These are phyloP conservation scores for Phlebiopsis flavidoalba DNA, from an alignment of 768 basidiomycete species.

Conservation along the genomic window DNA sequence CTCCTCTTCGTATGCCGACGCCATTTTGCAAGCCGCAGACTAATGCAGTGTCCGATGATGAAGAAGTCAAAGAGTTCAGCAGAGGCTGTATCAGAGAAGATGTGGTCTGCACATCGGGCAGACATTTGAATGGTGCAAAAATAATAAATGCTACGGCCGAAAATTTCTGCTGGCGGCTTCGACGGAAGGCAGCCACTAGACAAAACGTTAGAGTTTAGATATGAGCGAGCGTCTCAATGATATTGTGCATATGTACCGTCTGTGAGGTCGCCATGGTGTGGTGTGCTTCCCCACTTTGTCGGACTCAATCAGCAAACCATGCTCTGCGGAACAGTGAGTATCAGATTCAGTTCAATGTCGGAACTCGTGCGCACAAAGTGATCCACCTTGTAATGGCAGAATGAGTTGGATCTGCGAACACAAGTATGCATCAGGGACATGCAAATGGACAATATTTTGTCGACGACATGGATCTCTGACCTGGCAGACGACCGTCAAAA, in stretches of 20 bases:
- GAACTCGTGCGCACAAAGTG: neutral
- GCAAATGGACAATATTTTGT: neutral
- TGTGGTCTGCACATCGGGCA: slow-evolving; percentile 21
- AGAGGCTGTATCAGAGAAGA: slow-evolving; percentile 23
- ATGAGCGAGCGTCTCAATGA: neutral
- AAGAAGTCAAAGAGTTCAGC: slow-evolving; percentile 7
- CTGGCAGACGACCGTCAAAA: slow-evolving; percentile 28
- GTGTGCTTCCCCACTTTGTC: slow-evolving; percentile 14
- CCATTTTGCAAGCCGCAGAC: slow-evolving; percentile 31
- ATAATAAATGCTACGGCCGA: slow-evolving; percentile 22
- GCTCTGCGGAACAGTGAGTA: slow-evolving; percentile 7
- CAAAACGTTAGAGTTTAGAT: neutral
- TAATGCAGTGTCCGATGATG: slow-evolving; percentile 11
- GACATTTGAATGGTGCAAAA: slow-evolving; percentile 23
- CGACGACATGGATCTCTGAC: slow-evolving; percentile 13
- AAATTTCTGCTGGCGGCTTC: slow-evolving; percentile 26
- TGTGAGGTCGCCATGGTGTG: slow-evolving; percentile 17
- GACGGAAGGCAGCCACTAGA: slow-evolving; percentile 19
- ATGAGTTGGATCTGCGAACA: slow-evolving; percentile 18
- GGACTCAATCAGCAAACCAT: slow-evolving; percentile 20
- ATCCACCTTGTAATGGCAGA: slow-evolving; percentile 13
- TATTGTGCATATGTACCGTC: slow-evolving; percentile 11
- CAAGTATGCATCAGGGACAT: neutral
- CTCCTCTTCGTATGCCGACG: slow-evolving; percentile 26
- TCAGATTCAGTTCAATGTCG: neutral